Evolutionary conservation across 768 basidiomycete species (phyloP).

Genomic region (Daedaleopsis sinensis): DNA sequence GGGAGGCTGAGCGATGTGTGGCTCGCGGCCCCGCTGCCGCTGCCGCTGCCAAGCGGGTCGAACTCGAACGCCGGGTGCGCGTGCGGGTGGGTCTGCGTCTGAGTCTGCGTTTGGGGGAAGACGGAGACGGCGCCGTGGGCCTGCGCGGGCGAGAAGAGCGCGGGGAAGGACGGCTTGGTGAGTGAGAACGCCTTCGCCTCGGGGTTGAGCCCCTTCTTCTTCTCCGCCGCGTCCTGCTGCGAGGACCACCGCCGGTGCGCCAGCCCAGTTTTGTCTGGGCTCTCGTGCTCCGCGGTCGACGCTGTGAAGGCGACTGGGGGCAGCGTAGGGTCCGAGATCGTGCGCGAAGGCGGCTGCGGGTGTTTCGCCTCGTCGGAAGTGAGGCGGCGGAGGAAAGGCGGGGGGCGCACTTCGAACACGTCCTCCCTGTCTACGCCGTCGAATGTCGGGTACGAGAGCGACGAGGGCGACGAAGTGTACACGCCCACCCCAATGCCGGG

Average conservation of each 20-base stretch:
- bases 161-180: conserved; percentile 25
- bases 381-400: conserved; percentile 33
- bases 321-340: conserved; percentile 24
- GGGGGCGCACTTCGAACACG: conserved; percentile 49
- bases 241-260: conserved; percentile 53
- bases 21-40: conserved; percentile 21
- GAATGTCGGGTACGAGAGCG: conserved; percentile 34
- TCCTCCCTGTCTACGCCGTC: conserved; percentile 43
- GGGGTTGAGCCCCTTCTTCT: conserved; percentile 77
- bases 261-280: conserved; percentile 34
- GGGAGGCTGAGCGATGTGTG: conserved; percentile 29
- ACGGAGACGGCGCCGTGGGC: neutral
- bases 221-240: conserved; percentile 44
- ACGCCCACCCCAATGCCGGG: conserved; percentile 13
- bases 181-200: conserved; percentile 81
- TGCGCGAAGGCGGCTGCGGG: conserved; percentile 21
- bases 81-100: neutral
- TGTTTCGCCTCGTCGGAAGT: conserved; percentile 30
- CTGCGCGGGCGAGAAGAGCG: conserved; percentile 13
- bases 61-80: conserved; percentile 24
- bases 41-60: conserved; percentile 21
- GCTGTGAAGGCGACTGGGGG: conserved; percentile 8
- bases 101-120: neutral
- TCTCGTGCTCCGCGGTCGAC: conserved; percentile 17
- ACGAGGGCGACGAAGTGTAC: conserved; percentile 46